Base-by-base conservation (phyloP, 495 filamentous ascomycete species). In the Hypomontagnella monticulosa region DNA sequence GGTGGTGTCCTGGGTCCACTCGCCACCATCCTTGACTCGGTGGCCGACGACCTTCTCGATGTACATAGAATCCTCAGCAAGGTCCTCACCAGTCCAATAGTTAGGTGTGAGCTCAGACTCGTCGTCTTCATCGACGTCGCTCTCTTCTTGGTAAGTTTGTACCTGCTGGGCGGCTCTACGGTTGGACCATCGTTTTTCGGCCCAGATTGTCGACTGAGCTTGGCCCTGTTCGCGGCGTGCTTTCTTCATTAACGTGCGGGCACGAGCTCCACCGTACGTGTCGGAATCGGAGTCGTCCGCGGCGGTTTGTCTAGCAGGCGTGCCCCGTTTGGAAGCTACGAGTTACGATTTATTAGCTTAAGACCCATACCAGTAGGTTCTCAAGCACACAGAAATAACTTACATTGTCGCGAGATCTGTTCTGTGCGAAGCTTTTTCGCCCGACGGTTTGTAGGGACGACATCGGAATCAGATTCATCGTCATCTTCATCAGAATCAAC, bases 1-100 rank as follows among this genome's bases (percentile, higher is more conserved):
- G 16, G 82, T 84, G 37, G 85, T 62, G 52, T 88, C 80, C n/a
- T 75, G 70, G 16, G 82, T 78, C 30, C 86, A 76, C 70, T 84
- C 85, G 20, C 84, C 80, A 43, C 83, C 92, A 34, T 91, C 89
- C 73, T 87, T 91, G 9, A 89, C 76, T 33, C 91, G 85, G 73
- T 97, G 92, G 63, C 96, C 90, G 43, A 98, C 84, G 49, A 98
- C 89, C 46, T 90, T 84, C 66, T 99, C 96, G 63, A 99, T 92
- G 47, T 90, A 93, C 33, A 90, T 90, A 12, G 86, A 80, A 55
- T 88, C 87, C 70, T 93, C 91, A 41, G 89, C 87, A 5, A 82
- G 78, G 10, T 83, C 71, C 3, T 71, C 85, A 30, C 78, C 78
- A n/a, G 75, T 77, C 86, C 88, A 90, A 63, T 90, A 84, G 59